Base-by-base conservation (phyloP, 139 green algal species). In the Gonium pectorale region DNA sequence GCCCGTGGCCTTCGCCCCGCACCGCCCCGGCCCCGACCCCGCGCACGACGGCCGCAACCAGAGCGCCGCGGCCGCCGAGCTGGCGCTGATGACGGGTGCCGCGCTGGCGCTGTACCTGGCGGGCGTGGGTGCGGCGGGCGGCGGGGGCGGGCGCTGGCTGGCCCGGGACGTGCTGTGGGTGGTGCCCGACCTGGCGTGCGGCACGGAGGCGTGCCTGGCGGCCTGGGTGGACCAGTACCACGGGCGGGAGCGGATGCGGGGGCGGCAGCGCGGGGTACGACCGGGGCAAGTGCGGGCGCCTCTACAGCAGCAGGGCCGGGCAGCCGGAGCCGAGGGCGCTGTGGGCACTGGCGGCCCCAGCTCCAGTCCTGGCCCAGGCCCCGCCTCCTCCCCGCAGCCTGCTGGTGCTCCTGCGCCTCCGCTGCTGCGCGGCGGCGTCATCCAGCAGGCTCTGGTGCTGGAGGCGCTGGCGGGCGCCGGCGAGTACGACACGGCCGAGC, bases 391-490 rank as follows among this genome's bases (percentile, higher is more conserved):
- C n/a, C n/a, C n/a, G n/a, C n/a, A n/a, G n/a, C n/a, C n/a, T n/a
- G n/a, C n/a, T n/a, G n/a, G n/a, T n/a, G n/a, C n/a, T n/a, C n/a
- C 27, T 11, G 24, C 31, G 38, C 13, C 6, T 17, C 38, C 54
- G 63, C 87, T 90, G 75, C 49, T 51, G 2, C 79, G 90, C 13
- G 89, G 81, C 0, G 91, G 92, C 17, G 43, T 91, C 19, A 66
- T 97, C 52, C 91, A 96, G 86, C 93, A 98, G 81, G 94, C 91
- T 1, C 31, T 97, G n/a, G 90, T 97, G 38, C 41, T 96, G 17
- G 89, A 96, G 78, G 54, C 93, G 60, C 72, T 73, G 37, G 56
- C 78, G 1, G 46, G 52, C n/a, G 64, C 64, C 21, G 44, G 5
- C n/a, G 40, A 49, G 8, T 79, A 85, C 67, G 68, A 87, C 78